Evolutionary conservation across 2,329 filamentous ascomycete genomes (phyloP).

Genomic region (Microdochium trichocladiopsis): DNA sequence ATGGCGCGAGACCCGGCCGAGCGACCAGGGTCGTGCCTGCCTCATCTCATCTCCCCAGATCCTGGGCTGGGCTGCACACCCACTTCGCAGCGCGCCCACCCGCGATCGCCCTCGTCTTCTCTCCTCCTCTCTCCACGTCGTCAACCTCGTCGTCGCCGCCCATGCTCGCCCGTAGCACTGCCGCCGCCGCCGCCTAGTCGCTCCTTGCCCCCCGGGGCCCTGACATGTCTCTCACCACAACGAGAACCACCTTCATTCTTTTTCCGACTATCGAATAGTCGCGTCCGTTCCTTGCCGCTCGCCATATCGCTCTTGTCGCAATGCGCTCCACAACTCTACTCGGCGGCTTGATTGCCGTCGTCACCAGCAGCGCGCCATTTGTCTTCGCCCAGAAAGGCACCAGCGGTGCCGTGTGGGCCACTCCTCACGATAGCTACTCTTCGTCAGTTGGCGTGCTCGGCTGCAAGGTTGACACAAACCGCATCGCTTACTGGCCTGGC

Average conservation of each 20-base stretch:
- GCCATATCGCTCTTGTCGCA: not conserved
- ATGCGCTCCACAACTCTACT: not conserved
- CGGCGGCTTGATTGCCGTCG: not conserved
- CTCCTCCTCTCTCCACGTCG: not conserved
- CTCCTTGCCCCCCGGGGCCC: not conserved
- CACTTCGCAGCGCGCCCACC: not conserved
- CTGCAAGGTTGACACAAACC: conserved; percentile 54
- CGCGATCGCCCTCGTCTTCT: not conserved
- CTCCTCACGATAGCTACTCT: conserved; percentile 49
- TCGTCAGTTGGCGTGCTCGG: conserved; percentile 51
- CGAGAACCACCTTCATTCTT: not conserved
- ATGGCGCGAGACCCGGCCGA: not conserved
- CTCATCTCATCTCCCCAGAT: not conserved
- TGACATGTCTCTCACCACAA: not conserved
- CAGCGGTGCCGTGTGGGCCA: conserved; percentile 29
- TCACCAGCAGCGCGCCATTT: not conserved
- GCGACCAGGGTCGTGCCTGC: not conserved
- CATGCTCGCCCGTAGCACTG: not conserved
- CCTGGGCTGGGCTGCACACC: not conserved
- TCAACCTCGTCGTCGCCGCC: not conserved
- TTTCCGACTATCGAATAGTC: not conserved
- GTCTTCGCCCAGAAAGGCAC: conserved; percentile 1
- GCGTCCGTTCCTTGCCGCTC: not conserved
- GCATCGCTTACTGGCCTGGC: conserved; percentile 53
- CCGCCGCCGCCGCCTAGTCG: not conserved